These are phyloP conservation scores for Durio zibethinus DNA, from an alignment of 345 rosid species.

Conservation along the genomic window DNA sequence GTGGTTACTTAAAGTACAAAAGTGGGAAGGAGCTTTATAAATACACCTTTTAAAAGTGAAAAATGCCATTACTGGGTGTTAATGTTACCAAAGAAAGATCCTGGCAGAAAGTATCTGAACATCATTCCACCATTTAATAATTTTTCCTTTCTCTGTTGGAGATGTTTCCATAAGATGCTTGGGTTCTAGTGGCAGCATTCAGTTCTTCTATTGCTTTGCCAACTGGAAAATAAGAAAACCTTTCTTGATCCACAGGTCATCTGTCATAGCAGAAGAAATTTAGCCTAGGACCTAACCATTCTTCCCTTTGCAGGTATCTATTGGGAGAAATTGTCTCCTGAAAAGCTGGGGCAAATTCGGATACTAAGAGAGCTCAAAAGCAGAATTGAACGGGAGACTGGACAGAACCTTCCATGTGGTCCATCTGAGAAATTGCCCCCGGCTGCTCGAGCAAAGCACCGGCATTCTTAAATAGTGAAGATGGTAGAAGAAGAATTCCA, in stretches of 20 bases:
- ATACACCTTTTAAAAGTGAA: neutral
- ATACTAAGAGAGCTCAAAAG: slow-evolving; percentile 73
- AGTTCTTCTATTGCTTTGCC: neutral
- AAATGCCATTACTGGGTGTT: neutral
- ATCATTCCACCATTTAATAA: neutral
- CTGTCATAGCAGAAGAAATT: neutral
- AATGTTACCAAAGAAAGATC: neutral
- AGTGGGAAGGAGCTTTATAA: neutral
- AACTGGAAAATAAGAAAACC: neutral
- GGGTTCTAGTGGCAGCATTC: neutral
- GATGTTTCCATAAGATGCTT: neutral
- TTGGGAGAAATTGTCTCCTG: slow-evolving; percentile 79
- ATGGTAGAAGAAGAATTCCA: neutral
- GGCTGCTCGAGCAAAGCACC: slow-evolving; percentile 48
- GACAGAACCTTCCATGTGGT: slow-evolving; percentile 63
- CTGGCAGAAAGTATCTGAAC: neutral
- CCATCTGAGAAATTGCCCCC: slow-evolving; percentile 75
- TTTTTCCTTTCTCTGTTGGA: neutral
- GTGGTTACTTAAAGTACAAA: neutral
- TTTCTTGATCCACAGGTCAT: neutral
- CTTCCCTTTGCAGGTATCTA: slow-evolving; percentile 49
- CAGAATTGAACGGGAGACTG: slow-evolving; percentile 60
- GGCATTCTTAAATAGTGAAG: neutral
- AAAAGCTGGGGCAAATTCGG: slow-evolving; percentile 73
- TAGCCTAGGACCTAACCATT: neutral